Base-by-base conservation (phyloP, 768 basidiomycete species). In the Pisolithus marmoratus region DNA sequence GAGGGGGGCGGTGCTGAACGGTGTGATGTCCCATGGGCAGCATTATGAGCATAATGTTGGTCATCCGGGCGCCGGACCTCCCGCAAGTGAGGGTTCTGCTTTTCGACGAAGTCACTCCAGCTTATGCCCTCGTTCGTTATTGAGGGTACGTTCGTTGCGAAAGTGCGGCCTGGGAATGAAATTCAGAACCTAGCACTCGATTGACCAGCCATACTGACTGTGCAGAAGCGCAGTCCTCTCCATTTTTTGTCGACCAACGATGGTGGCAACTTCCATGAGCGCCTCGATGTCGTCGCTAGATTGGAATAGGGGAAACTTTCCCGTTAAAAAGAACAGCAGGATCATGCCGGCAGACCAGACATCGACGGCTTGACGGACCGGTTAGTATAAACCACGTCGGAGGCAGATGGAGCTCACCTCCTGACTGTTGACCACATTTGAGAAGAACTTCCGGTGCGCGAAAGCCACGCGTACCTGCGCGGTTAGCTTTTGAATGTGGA, bases 401-500 rank as follows among this genome's bases (percentile, higher is more conserved):
- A 47, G 14, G 20, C 20, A 53, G 51, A 27, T 70, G 5, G n/a
- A 42, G 5, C 83, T 55, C 58, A 94, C 95, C 91, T 55, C 91
- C 92, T 8, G 84, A 85, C 70, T 99, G 96, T 60, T 92, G 87
- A 4, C 82, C 82, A 60, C 96, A 99, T 67, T 98, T 99, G 38
- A 99, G 67, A 36, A 99, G 69, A 2, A 99, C 95, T 61, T 99
- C 96, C 0, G 96, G 96, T 1, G 96, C 94, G 52, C 96, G 82
- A 66, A 99, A 99, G 0, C 96, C 96, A 60, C 96, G 74, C 12
- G 96, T 99, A 4, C 96, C 96, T 1, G 96, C 96, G 45, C 96
- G 82, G 63, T 97, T 98, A 3, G 96, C 94, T 67, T 94, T 94
- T 48, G 90, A 87, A 37, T 77, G 74, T 1, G 90, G 89, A 58